Conservation (phyloP, 1,284 basidiomycete genomes). For the Waitea zeae region DNA sequence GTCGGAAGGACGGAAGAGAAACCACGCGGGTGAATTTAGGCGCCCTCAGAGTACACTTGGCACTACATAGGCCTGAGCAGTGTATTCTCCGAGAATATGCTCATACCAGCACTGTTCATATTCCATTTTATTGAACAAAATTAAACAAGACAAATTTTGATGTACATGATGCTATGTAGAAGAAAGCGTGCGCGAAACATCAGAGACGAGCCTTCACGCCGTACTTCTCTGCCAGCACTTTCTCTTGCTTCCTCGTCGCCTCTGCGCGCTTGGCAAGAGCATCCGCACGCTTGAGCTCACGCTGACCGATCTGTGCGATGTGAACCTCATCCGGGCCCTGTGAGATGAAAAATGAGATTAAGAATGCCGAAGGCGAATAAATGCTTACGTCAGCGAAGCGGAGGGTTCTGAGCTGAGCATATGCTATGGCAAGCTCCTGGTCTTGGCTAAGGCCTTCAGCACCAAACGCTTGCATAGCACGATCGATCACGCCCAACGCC, state of each 20-base stretch:
- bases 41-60: too few relatives aligned
- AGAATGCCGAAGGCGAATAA: neutral
- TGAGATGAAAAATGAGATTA: constrained; percentile 2
- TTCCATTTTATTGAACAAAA: too few relatives aligned
- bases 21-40: too few relatives aligned
- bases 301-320: constrained; percentile 84
- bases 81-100: too few relatives aligned
- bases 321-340: constrained; percentile 89
- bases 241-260: constrained; percentile 43
- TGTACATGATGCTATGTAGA: too few relatives aligned
- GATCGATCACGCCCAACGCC: constrained; percentile 79
- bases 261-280: constrained; percentile 31
- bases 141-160: too few relatives aligned
- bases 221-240: constrained; percentile 34
- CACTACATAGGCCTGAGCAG: too few relatives aligned
- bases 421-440: constrained; percentile 63
- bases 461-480: constrained; percentile 88
- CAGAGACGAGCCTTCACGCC: constrained; percentile 40
- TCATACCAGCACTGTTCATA: too few relatives aligned
- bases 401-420: constrained; percentile 72
- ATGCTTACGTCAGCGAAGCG: constrained; percentile 72
- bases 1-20: too few relatives aligned
- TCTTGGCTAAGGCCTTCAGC: constrained; percentile 93
- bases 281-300: constrained; percentile 61
- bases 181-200: too few relatives aligned